Percentiles rank a stretch among this genome's conserved stretches.
phyloP scores from a whole-genome alignment of 75 land plant genomes.

The Larix kaempferi region DNA sequence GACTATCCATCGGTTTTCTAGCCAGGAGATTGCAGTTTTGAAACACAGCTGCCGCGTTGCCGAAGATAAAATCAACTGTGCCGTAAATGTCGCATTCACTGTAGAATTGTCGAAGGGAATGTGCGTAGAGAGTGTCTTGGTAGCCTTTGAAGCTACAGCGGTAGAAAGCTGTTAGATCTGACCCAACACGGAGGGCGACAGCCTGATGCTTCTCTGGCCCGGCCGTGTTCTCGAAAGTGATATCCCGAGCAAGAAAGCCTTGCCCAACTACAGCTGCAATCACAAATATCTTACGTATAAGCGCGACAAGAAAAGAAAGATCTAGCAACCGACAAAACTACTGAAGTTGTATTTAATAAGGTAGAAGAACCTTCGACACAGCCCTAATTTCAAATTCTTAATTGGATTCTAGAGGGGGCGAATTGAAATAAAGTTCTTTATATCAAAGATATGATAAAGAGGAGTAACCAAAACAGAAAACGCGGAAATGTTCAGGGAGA shows the following conservation, averaged over 20 bases:
- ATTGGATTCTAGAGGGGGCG: too few relatives aligned
- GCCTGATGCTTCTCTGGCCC: conserved; percentile 42
- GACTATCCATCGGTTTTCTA: conserved; percentile 16
- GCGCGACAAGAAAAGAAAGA: too few relatives aligned
- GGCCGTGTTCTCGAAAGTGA: conserved; percentile 43
- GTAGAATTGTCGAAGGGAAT: conserved; percentile 37
- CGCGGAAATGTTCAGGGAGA: too few relatives aligned
- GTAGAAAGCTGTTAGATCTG: conserved; percentile 22
- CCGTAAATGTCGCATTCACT: conserved; percentile 25
- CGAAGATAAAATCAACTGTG: conserved; percentile 47
- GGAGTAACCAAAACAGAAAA: too few relatives aligned
- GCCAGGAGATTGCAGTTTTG: conserved; percentile 30
- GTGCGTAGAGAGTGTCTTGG: conserved; percentile 50
- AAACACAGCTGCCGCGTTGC: conserved; percentile 32
- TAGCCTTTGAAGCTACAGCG: conserved; percentile 28
- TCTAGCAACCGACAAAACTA: too few relatives aligned
- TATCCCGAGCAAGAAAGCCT: conserved; percentile 22
- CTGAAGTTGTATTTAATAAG: too few relatives aligned
- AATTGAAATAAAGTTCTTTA: too few relatives aligned
- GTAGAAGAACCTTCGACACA: too few relatives aligned
- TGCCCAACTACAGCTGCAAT: conserved; percentile 25
- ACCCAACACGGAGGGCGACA: conserved; percentile 26
- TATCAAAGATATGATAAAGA: too few relatives aligned
- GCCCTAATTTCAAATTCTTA: too few relatives aligned
- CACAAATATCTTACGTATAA: too few relatives aligned